Conservation (phyloP, 2,329 filamentous ascomycete species). For the Corynespora cassiicola region DNA sequence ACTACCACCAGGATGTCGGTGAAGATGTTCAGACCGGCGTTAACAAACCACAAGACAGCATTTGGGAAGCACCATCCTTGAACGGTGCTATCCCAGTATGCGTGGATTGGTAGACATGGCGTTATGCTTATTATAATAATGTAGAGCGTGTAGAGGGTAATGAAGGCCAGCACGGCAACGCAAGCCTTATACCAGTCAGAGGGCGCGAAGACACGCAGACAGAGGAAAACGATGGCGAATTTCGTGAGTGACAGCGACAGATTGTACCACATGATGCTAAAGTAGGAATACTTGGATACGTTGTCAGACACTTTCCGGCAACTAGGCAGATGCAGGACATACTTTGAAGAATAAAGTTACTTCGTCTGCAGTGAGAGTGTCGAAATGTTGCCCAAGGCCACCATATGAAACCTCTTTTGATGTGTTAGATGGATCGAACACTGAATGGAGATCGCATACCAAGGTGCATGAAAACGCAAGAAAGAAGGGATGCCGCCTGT, state of each 20-base stretch:
- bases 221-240: conserved; percentile 12
- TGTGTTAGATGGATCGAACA: not conserved
- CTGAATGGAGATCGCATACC: not conserved
- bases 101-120: conserved; percentile 7
- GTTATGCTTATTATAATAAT: conserved; percentile 3
- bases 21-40: conserved; percentile 35
- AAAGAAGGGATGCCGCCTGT: not conserved
- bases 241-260: conserved; percentile 9
- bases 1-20: conserved; percentile 44
- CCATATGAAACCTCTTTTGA: not conserved
- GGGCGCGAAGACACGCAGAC: conserved; percentile 6
- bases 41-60: conserved; percentile 14
- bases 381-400: not conserved
- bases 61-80: conserved; percentile 9
- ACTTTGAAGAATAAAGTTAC: no score
- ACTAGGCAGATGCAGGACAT: no score
- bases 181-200: conserved; percentile 3
- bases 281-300: conserved; percentile 6
- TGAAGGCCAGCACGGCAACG: conserved; percentile 4
- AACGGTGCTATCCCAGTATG: conserved; percentile 8
- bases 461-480: not conserved
- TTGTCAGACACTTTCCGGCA: no score
- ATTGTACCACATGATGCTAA: conserved; percentile 14
- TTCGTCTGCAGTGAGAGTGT: not conserved
- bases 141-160: conserved; percentile 8